phyloP scores from a whole-genome alignment of 495 filamentous ascomycete genomes.

The Pseudoneurospora amorphoporcata region DNA sequence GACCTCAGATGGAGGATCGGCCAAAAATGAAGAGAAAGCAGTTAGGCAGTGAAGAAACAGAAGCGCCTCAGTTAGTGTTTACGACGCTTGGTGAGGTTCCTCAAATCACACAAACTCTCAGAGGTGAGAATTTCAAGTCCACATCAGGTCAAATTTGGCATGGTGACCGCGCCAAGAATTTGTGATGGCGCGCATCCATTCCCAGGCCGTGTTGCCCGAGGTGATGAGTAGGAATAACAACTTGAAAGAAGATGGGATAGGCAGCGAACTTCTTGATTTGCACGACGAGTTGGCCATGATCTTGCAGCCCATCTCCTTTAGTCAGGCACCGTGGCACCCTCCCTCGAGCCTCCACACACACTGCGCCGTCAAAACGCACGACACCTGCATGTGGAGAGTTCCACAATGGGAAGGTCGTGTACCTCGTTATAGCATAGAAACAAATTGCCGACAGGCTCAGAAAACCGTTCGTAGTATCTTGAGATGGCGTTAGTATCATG shows the following conservation, averaged over 20 bases:
- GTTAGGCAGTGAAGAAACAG: too few species aligned
- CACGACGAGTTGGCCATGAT: background rate
- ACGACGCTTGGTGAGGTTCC: background rate
- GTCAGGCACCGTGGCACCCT: background rate
- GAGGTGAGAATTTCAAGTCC: background rate
- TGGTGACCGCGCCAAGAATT: background rate
- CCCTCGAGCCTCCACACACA: background rate
- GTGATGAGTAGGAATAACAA: background rate
- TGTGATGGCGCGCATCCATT: background rate
- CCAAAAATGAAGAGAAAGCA: background rate
- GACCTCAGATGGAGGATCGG: background rate
- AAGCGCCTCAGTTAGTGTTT: too few species aligned
- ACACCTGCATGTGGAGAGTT: background rate
- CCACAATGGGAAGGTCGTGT: background rate
- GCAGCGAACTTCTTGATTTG: background rate
- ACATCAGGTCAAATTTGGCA: background rate
- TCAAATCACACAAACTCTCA: background rate
- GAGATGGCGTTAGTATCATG: background rate
- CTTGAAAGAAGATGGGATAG: background rate
- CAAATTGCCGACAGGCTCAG: background rate
- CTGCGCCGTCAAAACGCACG: background rate
- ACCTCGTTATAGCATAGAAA: background rate
- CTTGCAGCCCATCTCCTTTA: background rate
- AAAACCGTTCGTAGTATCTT: background rate
- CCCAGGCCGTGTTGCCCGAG: background rate